Base-by-base conservation (phyloP, 2,329 filamentous ascomycete genomes). In the Epicoccum nigrum region DNA sequence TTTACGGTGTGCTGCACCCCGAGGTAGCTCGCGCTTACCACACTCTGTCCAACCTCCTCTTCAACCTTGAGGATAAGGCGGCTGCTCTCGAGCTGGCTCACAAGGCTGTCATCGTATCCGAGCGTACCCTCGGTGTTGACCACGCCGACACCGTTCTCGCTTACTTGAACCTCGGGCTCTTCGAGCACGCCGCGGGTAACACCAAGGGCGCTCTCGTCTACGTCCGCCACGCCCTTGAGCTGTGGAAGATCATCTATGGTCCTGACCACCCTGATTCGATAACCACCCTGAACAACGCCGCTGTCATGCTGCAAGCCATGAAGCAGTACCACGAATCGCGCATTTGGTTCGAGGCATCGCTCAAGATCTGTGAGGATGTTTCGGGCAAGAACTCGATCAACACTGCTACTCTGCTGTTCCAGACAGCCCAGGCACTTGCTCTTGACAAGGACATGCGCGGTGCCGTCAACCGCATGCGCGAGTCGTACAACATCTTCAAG, bases 211-310 rank as follows among this genome's bases (percentile, higher is more conserved):
- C 93, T n/a, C 80, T 99, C 47, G 82, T 84, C 11, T 97, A 96
- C 71, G 88, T 95, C 59, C 90, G 90, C 72, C 94, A 99, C 72
- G 94, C 94, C 6, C 83, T 99, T 61, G 87, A 94, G 70, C 81
- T 99, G 56, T 97, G 93, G 93, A 97, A 96, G 80, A 84, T 97
- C 65, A 93, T 97, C 65, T 99, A 97, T 71, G 94, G 94, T 25
- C 80, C 88, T 23, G 89, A 91, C 65, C 94, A 99, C 76, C 94
- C 94, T 3, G 94, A 99, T 76, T 96, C 92, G 7, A 97, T 99
- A 76, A 99, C 95, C 7, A 97, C 94, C 13, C 88, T 97, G 76
- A 99, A 97, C 83, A 99, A 99, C 69, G 93, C 91, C 16, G 94
- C 94, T 7, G 94, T 99, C 54, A 99, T 99, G 94, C 85, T 99